phyloP scores from a whole-genome alignment of 805 yeast species.

The Starmera amethionina region DNA sequence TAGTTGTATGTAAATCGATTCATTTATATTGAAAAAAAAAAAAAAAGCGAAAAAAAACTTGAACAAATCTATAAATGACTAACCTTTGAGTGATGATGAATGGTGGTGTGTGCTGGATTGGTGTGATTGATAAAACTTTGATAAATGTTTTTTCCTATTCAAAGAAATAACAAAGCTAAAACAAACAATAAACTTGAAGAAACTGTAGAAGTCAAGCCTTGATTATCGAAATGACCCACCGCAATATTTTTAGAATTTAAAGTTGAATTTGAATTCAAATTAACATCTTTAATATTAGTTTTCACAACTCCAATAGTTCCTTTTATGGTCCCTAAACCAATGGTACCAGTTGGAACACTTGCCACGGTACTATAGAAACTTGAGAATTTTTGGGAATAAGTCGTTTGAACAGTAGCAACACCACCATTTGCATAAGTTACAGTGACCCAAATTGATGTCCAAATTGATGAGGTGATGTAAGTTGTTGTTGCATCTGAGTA shows the following conservation, averaged over 20 bases:
- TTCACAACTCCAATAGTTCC: constrained; percentile 63
- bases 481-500: constrained; percentile 20
- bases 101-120: too few relatives aligned
- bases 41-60: too few relatives aligned
- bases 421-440: constrained; percentile 36
- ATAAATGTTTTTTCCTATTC: neutral
- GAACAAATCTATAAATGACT: too few relatives aligned
- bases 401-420: constrained; percentile 33
- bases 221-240: neutral
- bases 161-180: constrained; percentile 10
- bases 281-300: constrained; percentile 32
- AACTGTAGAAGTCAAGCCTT: neutral
- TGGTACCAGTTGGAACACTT: constrained; percentile 47
- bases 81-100: too few relatives aligned
- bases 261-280: constrained; percentile 5
- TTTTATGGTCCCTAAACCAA: constrained; percentile 68
- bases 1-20: too few relatives aligned
- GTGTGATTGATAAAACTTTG: neutral
- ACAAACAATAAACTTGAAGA: constrained; percentile 11
- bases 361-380: constrained; percentile 36
- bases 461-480: constrained; percentile 19
- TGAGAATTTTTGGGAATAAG: constrained; percentile 45
- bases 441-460: constrained; percentile 43
- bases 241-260: neutral
- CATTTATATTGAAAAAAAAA: too few relatives aligned